Base-by-base conservation (phyloP, 768 basidiomycete genomes). In the Solioccasus polychromus region DNA sequence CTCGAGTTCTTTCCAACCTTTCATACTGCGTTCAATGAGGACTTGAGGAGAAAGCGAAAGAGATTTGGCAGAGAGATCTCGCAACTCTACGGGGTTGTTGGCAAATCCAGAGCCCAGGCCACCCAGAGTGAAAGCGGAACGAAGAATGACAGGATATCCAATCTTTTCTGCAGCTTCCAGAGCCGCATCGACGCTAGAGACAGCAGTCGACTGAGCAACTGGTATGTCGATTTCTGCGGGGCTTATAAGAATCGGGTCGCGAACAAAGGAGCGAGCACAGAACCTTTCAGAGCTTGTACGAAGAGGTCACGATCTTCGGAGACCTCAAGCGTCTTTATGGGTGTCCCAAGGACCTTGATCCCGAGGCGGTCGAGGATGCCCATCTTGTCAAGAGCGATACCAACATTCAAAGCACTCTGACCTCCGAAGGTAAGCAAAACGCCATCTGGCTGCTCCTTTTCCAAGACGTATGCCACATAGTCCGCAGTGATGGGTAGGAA, bases 1-100 rank as follows among this genome's bases (percentile, higher is more conserved):
- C 70, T 99, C 96, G 52, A 98, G 78, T 71, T 99, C 96, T 66
- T 99, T 99, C 96, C 96, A 99, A 24, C 96, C 96, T 70, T 98
- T 98, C 86, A 99, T 89, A 56, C 88, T 91, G 39, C 93, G 88
- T 71, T 98, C 96, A 52, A 99, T 93, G 45, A 99, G 78, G 35
- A 98, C 90, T 66, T 98, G 96, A 37, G 96, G 95, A 54, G 85
- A 88, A 23, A 98, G 76, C 61, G 83, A 84, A 42, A 99, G 79
- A 62, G 85, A 81, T 68, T 90, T 95, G 19, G 96, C 94, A 34
- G 92, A 81, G 19, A 99, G 75, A 67, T 99, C 94, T 46, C 92
- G 86, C 45, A 99, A 72, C 73, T 99, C 96, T 51, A 96, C 89
- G 11, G 91, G 76, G 65, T 97, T 82, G 61, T 95, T 83, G 38